Evolutionary conservation across 2,329 filamentous ascomycete species (phyloP).

Genomic region (Cladosporium oxysporum): DNA sequence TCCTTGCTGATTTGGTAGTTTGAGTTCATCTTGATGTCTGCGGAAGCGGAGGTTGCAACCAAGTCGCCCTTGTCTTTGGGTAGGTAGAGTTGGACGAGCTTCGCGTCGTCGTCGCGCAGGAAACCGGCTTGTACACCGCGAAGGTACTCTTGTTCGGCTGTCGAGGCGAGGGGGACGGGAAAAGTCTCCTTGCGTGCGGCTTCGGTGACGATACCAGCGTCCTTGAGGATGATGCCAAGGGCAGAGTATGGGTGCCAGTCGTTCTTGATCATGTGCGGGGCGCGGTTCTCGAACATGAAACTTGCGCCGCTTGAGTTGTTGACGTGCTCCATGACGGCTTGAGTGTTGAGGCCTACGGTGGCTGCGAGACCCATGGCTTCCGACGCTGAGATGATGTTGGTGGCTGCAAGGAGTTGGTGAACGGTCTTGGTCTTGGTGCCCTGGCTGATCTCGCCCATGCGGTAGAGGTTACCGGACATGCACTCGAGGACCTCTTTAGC

Average conservation of each 20-base stretch:
- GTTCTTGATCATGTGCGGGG: conserved; percentile 54
- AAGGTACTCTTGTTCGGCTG: conserved; percentile 67
- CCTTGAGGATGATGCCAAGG: conserved; percentile 51
- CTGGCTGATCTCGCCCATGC: conserved; percentile 55
- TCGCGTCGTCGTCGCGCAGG: conserved; percentile 56
- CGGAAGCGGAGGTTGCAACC: conserved; percentile 37
- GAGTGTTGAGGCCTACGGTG: conserved; percentile 54
- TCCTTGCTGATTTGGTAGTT: conserved; percentile 39
- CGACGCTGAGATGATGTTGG: conserved; percentile 57
- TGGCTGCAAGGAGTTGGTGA: conserved; percentile 59
- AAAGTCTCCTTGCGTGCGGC: conserved; percentile 61
- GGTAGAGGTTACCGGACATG: conserved; percentile 67
- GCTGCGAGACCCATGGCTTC: conserved; percentile 61
- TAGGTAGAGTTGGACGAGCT: conserved; percentile 57
- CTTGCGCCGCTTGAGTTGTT: conserved; percentile 44
- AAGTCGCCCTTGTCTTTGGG: conserved; percentile 35
- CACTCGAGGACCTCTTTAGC: conserved; percentile 61
- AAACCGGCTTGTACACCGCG: conserved; percentile 60
- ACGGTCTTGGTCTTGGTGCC: conserved; percentile 61
- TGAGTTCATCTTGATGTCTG: conserved; percentile 41
- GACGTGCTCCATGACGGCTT: conserved; percentile 52
- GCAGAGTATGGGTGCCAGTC: conserved; percentile 51
- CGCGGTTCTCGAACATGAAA: conserved; percentile 61
- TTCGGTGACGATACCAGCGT: conserved; percentile 65
- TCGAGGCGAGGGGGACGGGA: conserved; percentile 61